Conservation (phyloP, 106 monocot genomes). For the Alisma plantagoaquatica region DNA sequence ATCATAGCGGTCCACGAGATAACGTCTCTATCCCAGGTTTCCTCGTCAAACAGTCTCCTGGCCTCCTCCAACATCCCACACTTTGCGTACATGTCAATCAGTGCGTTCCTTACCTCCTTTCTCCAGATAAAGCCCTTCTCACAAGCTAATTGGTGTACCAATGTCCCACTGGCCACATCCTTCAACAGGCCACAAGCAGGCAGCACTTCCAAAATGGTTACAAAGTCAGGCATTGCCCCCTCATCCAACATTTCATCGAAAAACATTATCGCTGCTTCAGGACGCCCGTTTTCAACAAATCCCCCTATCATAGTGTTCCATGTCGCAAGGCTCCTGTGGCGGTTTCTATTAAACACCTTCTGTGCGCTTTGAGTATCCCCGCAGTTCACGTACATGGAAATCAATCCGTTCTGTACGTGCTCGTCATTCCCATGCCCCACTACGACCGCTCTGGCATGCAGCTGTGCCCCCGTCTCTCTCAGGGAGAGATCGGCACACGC, state of each 20-base stretch:
- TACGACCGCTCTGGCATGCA: constrained; percentile 31
- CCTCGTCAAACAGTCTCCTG: constrained; percentile 42
- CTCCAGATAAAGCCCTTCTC: constrained; percentile 19
- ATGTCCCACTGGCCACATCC: constrained; percentile 34
- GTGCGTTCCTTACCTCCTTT: constrained; percentile 37
- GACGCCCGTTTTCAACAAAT: constrained; percentile 23
- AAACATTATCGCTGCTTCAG: constrained; percentile 25
- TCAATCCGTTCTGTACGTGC: constrained; percentile 39
- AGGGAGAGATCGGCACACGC: constrained; percentile 35
- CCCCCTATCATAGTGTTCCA: constrained; percentile 65
- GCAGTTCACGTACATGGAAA: constrained; percentile 46
- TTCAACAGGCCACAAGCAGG: constrained; percentile 47
- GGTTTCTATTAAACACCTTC: constrained; percentile 43
- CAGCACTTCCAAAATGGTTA: constrained; percentile 44
- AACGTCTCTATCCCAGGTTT: constrained; percentile 29
- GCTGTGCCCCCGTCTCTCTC: constrained; percentile 7
- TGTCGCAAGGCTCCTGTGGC: constrained; percentile 18
- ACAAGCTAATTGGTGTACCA: constrained; percentile 30
- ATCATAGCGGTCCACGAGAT: constrained; percentile 73
- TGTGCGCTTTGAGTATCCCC: constrained; percentile 10
- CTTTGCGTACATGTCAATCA: constrained; percentile 86
- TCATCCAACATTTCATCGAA: constrained; percentile 32
- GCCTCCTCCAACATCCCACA: constrained; percentile 53
- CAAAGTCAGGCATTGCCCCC: constrained; percentile 24
- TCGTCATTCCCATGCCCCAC: constrained; percentile 30